Evolutionary conservation across 331 rosid genomes (phyloP).

Genomic region (Spiraea crenata): DNA sequence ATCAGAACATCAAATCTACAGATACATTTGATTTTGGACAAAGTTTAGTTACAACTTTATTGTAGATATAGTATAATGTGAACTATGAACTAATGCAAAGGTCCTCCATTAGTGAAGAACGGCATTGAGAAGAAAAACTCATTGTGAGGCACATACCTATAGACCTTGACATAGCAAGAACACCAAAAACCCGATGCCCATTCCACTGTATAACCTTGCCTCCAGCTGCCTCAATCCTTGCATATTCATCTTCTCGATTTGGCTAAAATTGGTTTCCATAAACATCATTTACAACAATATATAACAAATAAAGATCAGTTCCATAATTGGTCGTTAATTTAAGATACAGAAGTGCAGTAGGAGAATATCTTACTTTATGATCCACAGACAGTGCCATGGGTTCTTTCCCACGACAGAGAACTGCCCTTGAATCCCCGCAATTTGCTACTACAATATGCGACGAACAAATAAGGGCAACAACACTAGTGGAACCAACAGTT

Average conservation of each 20-base stretch:
- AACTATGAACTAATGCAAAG: neutral
- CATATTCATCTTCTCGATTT: constrained; percentile 80
- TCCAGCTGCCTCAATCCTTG: constrained; percentile 88
- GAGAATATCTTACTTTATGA: constrained; percentile 60
- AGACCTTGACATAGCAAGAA: constrained; percentile 92
- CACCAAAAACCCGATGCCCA: constrained; percentile 88
- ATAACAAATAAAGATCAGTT: constrained; percentile 28
- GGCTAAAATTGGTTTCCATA: constrained; percentile 47
- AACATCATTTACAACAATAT: constrained; percentile 16
- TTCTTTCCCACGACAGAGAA: constrained; percentile 82
- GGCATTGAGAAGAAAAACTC: neutral
- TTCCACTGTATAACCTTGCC: constrained; percentile 97
- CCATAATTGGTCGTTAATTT: constrained; percentile 7
- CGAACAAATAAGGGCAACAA: constrained; percentile 69
- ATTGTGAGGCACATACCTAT: constrained; percentile 53
- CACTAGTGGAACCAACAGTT: constrained; percentile 91
- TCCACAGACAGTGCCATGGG: constrained; percentile 75
- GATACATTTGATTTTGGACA: neutral
- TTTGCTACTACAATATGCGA: constrained; percentile 84
- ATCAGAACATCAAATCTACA: neutral
- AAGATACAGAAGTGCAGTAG: constrained; percentile 16
- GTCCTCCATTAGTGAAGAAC: neutral
- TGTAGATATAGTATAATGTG: neutral
- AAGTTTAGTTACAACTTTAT: neutral
- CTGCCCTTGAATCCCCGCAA: constrained; percentile 89